Evolutionary conservation across 2,329 filamentous ascomycete species (phyloP), one percentile per base, ranked within the genome.

Genomic region (Exophiala aquamarina): DNA sequence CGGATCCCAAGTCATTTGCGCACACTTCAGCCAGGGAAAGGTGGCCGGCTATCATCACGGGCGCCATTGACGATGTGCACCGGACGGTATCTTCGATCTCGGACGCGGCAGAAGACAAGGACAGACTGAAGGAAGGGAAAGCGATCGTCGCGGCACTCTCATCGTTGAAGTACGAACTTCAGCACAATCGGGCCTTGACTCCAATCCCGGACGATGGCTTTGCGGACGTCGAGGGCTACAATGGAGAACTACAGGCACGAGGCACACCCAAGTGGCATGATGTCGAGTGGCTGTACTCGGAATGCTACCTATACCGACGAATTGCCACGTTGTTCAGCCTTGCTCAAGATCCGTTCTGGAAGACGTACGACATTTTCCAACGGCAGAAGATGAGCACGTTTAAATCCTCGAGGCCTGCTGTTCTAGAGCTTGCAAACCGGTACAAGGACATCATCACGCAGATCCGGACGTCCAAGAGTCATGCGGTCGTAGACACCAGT

Each of bases 11-110:
- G 33, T 96, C 90, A 38, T 97, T 97, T 66, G 93, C 87, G 42
- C 89, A 84, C 68, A 76, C 84, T 50, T 95, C 93, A 7, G 92
- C 89, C 26, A 79, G 86, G 62, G 85, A 90, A 58, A 79, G 93
- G 66, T 98, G 92, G 93, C 93, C 93, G 13, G 77, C 95, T 47
- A 98, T 98, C 64, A 72, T 98, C 60, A 97, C 93, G 13, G 83
- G 90, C 65, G 88, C 86, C 46, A 93, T 98, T 62, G 92, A 98
- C 66, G 92, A 97, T 67, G 78, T 95, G n/a, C 90, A 95, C 71
- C 87, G 87, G 13, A 68, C 66, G 2, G 63, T 71, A 3, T 61
- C 59, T 19, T 56, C 65, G 26, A 61, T 70, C 42, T 77, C 87
- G 6, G 68, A 82, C 8, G 23, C 23, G 23, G 23, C n/a, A n/a